These are phyloP conservation scores for Penicillium salamii DNA, from an alignment of 495 filamentous ascomycete genomes.

Conservation along the genomic window DNA sequence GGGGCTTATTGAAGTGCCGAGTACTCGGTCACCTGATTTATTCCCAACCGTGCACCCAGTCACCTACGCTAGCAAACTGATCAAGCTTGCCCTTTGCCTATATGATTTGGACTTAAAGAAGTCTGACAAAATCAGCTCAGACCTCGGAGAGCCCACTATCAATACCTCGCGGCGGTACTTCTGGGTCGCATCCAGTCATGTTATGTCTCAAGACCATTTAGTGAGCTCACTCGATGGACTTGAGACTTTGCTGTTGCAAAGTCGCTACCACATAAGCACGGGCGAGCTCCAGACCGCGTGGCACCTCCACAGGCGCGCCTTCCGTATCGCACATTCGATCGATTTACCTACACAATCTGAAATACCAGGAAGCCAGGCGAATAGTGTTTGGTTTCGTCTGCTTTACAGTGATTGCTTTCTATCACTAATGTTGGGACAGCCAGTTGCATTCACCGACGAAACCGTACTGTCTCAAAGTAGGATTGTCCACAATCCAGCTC, in stretches of 20 bases:
- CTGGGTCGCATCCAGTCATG: constrained; percentile 33
- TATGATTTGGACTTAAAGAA: constrained; percentile 38
- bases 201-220: constrained; percentile 50
- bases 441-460: constrained; percentile 32
- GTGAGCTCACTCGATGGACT: constrained; percentile 48
- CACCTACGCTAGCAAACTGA: constrained; percentile 41
- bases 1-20: background rate
- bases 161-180: constrained; percentile 32
- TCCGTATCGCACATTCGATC: constrained; percentile 42
- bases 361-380: constrained; percentile 6
- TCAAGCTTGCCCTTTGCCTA: constrained; percentile 48
- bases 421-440: constrained; percentile 45
- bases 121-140: constrained; percentile 19
- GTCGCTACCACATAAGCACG: constrained; percentile 39
- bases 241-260: constrained; percentile 44
- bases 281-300: constrained; percentile 45
- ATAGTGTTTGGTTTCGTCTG: constrained; percentile 42
- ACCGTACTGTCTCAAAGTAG: constrained; percentile 25
- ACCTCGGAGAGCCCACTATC: constrained; percentile 26
- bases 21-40: constrained; percentile 7
- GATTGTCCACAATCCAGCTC: constrained; percentile 18
- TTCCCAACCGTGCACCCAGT: constrained; percentile 39
- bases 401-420: constrained; percentile 44
- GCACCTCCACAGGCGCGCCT: constrained; percentile 37
- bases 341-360: constrained; percentile 17